Evolutionary conservation across 2,329 filamentous ascomycete species (phyloP).

Genomic region (Geosmithia flava): DNA sequence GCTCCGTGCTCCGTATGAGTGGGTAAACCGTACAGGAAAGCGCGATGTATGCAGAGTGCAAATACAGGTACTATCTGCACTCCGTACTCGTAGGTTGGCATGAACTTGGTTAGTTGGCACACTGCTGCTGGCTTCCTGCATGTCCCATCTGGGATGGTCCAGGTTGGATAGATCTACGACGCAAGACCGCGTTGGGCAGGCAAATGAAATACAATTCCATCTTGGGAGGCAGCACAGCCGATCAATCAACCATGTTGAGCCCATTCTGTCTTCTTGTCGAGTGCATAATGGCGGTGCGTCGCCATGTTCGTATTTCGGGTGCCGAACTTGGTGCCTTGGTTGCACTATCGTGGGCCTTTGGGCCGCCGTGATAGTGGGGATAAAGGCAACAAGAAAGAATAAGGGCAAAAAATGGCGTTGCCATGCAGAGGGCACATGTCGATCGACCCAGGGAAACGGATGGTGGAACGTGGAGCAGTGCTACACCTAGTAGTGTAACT

Average conservation of each 20-base stretch:
- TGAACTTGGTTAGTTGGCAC: no score
- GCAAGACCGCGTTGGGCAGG: not conserved
- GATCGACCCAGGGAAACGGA: not conserved
- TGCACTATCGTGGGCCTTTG: not conserved
- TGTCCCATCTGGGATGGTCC: not conserved
- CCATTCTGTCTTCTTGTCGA: not conserved
- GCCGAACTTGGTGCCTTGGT: not conserved
- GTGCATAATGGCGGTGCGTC: not conserved
- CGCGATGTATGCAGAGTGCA: no score
- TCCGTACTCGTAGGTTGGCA: no score
- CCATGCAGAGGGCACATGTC: not conserved
- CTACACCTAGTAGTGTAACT: not conserved
- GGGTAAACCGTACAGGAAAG: no score
- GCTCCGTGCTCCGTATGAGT: no score
- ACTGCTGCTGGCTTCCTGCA: not conserved
- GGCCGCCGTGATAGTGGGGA: not conserved
- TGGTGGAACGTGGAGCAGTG: not conserved
- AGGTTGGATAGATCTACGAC: not conserved
- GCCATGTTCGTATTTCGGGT: not conserved
- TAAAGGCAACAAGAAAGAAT: not conserved
- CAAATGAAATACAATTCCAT: not conserved
- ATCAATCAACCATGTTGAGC: not conserved
- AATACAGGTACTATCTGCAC: no score
- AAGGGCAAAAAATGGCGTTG: not conserved
- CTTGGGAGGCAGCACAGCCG: not conserved